phyloP scores from a whole-genome alignment of 2,329 filamentous ascomycete species.

The Ophiocordyceps australis region DNA sequence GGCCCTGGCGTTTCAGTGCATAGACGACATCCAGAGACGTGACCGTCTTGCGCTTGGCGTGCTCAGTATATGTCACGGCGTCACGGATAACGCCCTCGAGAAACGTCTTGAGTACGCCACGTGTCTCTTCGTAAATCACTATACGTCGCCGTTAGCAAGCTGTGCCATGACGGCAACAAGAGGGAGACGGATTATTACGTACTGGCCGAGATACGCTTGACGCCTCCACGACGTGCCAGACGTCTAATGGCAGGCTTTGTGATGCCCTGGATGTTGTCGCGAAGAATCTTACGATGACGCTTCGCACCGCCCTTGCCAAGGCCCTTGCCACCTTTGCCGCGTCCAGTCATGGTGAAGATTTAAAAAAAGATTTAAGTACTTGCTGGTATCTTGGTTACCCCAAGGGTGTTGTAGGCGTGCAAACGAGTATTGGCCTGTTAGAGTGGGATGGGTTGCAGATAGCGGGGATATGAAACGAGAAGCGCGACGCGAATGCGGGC shows the following conservation, averaged over 20 bases:
- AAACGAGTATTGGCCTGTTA: no score
- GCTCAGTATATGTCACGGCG: constrained; percentile 62
- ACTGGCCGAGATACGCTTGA: constrained; percentile 99
- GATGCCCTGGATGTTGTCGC: constrained; percentile 99
- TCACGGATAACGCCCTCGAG: constrained; percentile 61
- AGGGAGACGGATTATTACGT: constrained; percentile 18
- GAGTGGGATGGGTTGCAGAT: no score
- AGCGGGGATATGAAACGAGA: no score
- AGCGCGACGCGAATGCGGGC: no score
- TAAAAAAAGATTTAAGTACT: no score
- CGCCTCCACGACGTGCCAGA: constrained; percentile 97
- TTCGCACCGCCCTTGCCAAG: constrained; percentile 97
- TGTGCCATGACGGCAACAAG: neutral
- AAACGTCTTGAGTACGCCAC: constrained; percentile 63
- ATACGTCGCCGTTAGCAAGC: constrained; percentile 2
- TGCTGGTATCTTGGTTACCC: constrained; percentile 2
- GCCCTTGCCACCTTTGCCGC: constrained; percentile 92
- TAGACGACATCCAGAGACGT: constrained; percentile 52
- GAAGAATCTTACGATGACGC: constrained; percentile 97
- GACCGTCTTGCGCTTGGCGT: constrained; percentile 69
- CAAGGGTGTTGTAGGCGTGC: no score
- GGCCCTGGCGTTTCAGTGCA: constrained; percentile 49
- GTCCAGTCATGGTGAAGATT: constrained; percentile 16
- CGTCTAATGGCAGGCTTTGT: constrained; percentile 96
- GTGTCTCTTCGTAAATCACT: constrained; percentile 67